phyloP scores from a whole-genome alignment of 495 filamentous ascomycete genomes.

The Eremomyces bilateralis region DNA sequence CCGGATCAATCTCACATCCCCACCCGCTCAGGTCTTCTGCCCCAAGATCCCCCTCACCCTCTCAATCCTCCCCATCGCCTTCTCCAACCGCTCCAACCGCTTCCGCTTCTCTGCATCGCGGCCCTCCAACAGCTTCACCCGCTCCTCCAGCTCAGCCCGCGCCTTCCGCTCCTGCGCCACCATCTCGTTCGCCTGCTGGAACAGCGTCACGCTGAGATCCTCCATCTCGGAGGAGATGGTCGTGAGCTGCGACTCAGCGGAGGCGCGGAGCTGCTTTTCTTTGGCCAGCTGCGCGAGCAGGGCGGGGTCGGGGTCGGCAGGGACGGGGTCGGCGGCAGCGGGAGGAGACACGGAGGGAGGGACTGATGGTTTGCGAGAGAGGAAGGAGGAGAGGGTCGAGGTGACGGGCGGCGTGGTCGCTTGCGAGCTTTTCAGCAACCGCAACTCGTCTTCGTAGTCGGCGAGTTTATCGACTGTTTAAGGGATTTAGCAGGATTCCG shows the following conservation, averaged over 20 bases:
- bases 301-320: constrained; percentile 5
- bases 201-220: constrained; percentile 67
- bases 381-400: neutral
- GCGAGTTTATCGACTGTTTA: constrained; percentile 46
- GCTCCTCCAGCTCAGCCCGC: constrained; percentile 55
- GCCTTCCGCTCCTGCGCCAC: constrained; percentile 73
- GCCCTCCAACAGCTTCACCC: constrained; percentile 38
- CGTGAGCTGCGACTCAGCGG: constrained; percentile 51
- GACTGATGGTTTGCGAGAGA: neutral
- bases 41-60: constrained; percentile 40
- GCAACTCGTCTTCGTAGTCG: constrained; percentile 86
- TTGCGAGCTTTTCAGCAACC: constrained; percentile 32
- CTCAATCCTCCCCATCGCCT: constrained; percentile 30
- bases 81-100: constrained; percentile 40
- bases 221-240: constrained; percentile 65
- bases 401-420: constrained; percentile 2
- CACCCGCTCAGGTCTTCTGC: constrained; percentile 7
- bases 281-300: constrained; percentile 45
- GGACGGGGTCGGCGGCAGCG: constrained; percentile 7
- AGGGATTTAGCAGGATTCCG: neutral
- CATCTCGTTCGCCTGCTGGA: constrained; percentile 95
- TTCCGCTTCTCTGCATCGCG: constrained; percentile 59
- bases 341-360: constrained; percentile 3
- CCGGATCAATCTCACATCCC: no score
- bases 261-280: constrained; percentile 47